Conservation (phyloP, 2,329 filamentous ascomycete genomes). For the Neodidymelliopsis sp. region DNA sequence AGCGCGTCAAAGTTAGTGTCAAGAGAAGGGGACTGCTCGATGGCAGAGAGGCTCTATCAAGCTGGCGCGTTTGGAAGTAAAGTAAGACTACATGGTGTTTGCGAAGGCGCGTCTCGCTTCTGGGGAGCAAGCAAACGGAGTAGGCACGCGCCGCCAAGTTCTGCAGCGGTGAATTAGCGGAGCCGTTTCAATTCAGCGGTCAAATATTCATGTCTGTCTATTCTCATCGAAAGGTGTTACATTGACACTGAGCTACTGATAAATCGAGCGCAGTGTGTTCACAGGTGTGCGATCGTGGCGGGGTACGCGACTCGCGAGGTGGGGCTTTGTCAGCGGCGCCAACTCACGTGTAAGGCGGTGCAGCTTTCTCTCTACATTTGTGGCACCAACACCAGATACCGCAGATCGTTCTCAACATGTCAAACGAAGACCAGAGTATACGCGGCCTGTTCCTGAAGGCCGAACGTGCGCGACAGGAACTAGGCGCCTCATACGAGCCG, state of each 20-base stretch:
- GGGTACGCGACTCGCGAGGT: slow-evolving; percentile 27
- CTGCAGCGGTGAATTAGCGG: slow-evolving; percentile 7
- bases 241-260: no score
- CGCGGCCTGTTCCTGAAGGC: slow-evolving; percentile 63
- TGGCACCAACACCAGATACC: slow-evolving; percentile 2
- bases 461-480: slow-evolving; percentile 60
- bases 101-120: slow-evolving; percentile 11
- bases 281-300: slow-evolving; percentile 13
- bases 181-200: no score
- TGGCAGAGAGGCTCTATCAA: background rate
- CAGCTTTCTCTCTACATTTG: slow-evolving; percentile 4
- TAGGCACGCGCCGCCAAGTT: slow-evolving; percentile 14
- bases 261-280: background rate
- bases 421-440: slow-evolving; percentile 62
- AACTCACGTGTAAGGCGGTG: slow-evolving; percentile 33
- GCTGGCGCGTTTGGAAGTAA: slow-evolving; percentile 4
- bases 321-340: slow-evolving; percentile 30
- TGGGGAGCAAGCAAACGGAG: slow-evolving; percentile 26
- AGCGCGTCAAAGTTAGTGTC: background rate
- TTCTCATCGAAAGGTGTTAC: no score
- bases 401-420: slow-evolving; percentile 19
- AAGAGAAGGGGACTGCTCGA: background rate
- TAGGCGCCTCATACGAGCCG: slow-evolving; percentile 71
- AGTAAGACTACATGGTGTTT: slow-evolving; percentile 17
- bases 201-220: no score